Evolutionary conservation across 1,284 basidiomycete species (phyloP), one percentile per base, ranked within the genome.

Genomic region (Tylopilus orsonianus): DNA sequence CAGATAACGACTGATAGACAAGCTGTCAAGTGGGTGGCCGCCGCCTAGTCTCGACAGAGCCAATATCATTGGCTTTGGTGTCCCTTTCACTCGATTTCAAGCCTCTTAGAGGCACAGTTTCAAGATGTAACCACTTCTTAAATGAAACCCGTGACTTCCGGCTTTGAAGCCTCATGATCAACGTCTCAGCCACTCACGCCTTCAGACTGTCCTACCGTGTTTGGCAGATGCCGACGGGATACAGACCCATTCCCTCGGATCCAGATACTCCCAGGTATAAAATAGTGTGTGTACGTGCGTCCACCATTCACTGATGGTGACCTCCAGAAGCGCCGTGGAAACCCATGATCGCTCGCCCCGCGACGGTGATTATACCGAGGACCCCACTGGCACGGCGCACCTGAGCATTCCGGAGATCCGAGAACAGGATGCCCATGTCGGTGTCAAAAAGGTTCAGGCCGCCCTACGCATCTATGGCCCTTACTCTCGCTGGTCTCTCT

Each of bases 401-500:
- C 26, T 27, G 10, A 10, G 26, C 26, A 10, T 10, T 27, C 26
- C 26, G 10, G 26, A 5, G 26, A 27, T 10, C 26, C 7, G 7
- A 27, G 26, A 27, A 27, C 26, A 55, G 20, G 69, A 69, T 19
- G 73, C 73, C 4, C 75, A 79, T 49, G 47, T 63, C 27, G 80
- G 80, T 38, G 80, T 80, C 33, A 70, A 64, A 52, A 75, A 69
- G 18, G 76, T 80, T 22, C 75, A 81, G 57, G 79, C 78, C 1
- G 71, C 77, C 1, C 71, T 78, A 44, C 74, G 71, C 56, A 74
- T 81, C 13, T 79, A 76, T 43, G 75, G 76, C 20, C 74, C 67
- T 37, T 75, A 75, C 54, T 77, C 78, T 8, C 79, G 77, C 50
- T 85, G 83, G 81, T 70, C 72, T 46, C 68, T 87, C 22, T 86